phyloP scores from a whole-genome alignment of 257 asterid species.

The Coffea eugenioides region DNA sequence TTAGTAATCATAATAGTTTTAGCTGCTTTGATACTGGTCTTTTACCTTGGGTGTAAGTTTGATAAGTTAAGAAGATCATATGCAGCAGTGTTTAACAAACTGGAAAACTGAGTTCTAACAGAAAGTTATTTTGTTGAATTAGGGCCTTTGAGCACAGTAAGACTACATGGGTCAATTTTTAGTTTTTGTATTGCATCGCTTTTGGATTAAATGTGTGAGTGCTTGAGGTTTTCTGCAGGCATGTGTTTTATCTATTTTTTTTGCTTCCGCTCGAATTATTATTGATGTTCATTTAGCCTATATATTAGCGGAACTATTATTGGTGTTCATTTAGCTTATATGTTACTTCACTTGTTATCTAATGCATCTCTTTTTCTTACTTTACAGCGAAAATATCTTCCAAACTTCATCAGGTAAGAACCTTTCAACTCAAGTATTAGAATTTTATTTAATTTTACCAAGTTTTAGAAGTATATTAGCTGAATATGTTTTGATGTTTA shows the following conservation, averaged over 20 bases:
- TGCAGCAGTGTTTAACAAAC: neutral
- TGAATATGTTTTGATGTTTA: slow-evolving; percentile 30
- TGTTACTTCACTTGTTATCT: slow-evolving; percentile 7
- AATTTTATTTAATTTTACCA: slow-evolving; percentile 4
- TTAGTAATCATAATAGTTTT: neutral
- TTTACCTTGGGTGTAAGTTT: neutral
- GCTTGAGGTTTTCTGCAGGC: too few relatives aligned
- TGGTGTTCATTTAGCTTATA: neutral
- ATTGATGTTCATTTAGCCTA: neutral
- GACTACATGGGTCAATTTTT: neutral
- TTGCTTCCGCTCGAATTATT: neutral
- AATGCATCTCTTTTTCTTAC: slow-evolving; percentile 21
- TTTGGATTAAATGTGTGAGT: neutral
- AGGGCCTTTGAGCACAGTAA: neutral
- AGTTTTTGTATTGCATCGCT: too few relatives aligned
- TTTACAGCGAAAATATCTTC: slow-evolving; percentile 88
- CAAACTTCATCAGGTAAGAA: slow-evolving; percentile 86
- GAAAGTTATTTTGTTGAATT: neutral
- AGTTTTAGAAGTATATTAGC: slow-evolving; percentile 12
- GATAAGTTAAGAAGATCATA: too few relatives aligned
- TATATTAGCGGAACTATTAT: neutral
- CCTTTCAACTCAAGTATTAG: slow-evolving; percentile 13
- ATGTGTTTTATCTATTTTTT: neutral
- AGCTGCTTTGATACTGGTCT: neutral
- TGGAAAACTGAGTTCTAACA: neutral